Percentiles rank a stretch among this genome's conserved stretches.
phyloP scores from a whole-genome alignment of 306 rosid genomes.

The Prunus mume region DNA sequence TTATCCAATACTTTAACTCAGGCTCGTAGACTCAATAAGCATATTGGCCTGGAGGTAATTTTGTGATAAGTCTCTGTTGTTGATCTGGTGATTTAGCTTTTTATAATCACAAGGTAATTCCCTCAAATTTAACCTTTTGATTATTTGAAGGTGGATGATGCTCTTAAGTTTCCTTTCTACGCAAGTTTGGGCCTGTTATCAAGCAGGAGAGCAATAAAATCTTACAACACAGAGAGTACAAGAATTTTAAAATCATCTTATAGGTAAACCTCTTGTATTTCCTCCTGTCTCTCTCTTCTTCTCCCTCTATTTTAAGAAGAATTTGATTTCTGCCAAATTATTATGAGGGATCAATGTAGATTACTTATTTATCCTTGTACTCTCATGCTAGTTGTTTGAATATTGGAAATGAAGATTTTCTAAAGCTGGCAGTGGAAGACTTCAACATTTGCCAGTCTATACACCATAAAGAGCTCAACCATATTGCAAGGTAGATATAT shows the following conservation, averaged over 20 bases:
- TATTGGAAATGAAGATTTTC: conserved; percentile 57
- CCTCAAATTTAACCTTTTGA: conserved; percentile 15
- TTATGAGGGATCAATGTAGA: background rate
- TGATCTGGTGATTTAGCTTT: background rate
- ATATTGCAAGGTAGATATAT: conserved; percentile 48
- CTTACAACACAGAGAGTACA: conserved; percentile 45
- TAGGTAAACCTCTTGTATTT: conserved; percentile 32
- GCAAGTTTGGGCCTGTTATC: conserved; percentile 59
- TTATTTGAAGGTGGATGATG: conserved; percentile 49
- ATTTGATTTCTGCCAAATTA: background rate
- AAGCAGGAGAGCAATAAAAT: conserved; percentile 54
- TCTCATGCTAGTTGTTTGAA: conserved; percentile 49
- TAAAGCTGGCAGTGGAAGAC: conserved; percentile 73
- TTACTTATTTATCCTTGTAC: background rate
- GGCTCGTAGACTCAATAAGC: conserved; percentile 24
- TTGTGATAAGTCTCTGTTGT: conserved; percentile 4
- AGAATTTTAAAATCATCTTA: conserved; percentile 66
- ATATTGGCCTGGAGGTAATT: conserved; percentile 58
- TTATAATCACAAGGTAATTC: background rate
- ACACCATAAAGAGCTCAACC: conserved; percentile 55
- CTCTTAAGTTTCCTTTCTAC: conserved; percentile 52
- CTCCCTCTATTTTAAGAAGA: background rate
- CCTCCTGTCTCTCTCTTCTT: background rate
- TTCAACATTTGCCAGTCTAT: conserved; percentile 67
- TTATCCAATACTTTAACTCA: conserved; percentile 15